These are phyloP conservation scores for Ascomycota sp. DNA, from an alignment of 2,329 filamentous ascomycete genomes.

Conservation along the genomic window DNA sequence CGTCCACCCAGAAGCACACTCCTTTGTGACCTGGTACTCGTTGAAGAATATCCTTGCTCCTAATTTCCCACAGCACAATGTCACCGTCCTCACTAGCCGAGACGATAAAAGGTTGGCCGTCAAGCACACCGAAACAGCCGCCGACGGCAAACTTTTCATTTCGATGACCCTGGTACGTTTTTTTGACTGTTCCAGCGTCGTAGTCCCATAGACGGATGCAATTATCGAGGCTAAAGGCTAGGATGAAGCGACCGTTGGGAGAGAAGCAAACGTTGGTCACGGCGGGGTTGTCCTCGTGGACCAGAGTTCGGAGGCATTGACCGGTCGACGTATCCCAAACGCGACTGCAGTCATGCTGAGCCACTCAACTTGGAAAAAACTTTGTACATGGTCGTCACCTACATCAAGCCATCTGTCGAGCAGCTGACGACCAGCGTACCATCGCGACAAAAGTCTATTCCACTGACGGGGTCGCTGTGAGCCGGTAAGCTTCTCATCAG, in stretches of 20 bases:
- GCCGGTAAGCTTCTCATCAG: slow-evolving; percentile 83
- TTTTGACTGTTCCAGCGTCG: slow-evolving; percentile 72
- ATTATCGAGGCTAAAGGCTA: slow-evolving; percentile 80
- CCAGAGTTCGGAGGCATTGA: slow-evolving; percentile 82
- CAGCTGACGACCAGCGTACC: slow-evolving; percentile 85
- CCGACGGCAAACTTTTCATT: slow-evolving; percentile 74
- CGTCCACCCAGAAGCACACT: slow-evolving; percentile 47
- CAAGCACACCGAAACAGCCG: slow-evolving; percentile 53
- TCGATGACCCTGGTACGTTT: slow-evolving; percentile 86
- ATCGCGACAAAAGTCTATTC: slow-evolving; percentile 82
- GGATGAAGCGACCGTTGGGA: slow-evolving; percentile 80
- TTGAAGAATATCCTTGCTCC: slow-evolving; percentile 66
- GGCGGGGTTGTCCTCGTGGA: slow-evolving; percentile 87
- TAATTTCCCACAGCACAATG: slow-evolving; percentile 79
- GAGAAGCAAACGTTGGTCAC: slow-evolving; percentile 82
- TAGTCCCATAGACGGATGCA: slow-evolving; percentile 92
- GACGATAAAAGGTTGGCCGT: slow-evolving; percentile 40
- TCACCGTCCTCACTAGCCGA: slow-evolving; percentile 77
- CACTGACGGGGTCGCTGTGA: slow-evolving; percentile 83
- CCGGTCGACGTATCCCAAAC: slow-evolving; percentile 94
- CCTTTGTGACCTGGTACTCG: slow-evolving; percentile 29
- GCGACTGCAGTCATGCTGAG: slow-evolving; percentile 38
- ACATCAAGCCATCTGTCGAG: slow-evolving; percentile 77
- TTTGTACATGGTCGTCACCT: slow-evolving; percentile 16
- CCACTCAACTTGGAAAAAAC: background rate